These are phyloP conservation scores for Anthracocystis walkeri DNA, from an alignment of 1,284 basidiomycete genomes.

Conservation along the genomic window DNA sequence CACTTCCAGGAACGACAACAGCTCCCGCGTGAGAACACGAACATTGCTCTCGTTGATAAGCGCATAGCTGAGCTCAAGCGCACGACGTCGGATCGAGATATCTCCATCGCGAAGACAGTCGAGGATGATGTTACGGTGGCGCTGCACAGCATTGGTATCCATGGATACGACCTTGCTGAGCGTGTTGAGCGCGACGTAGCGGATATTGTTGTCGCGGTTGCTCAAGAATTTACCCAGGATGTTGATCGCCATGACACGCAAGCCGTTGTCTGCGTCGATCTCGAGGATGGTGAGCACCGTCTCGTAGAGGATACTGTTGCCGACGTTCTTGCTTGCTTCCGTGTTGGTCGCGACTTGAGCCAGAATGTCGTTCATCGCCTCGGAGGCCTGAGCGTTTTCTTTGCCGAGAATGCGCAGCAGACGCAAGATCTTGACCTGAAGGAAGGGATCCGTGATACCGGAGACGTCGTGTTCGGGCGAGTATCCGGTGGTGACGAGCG, in stretches of 20 bases:
- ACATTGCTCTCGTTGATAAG: conserved; percentile 97
- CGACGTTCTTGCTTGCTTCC: conserved; percentile 96
- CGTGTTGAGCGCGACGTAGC: conserved; percentile 97
- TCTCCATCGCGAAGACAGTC: conserved; percentile 98
- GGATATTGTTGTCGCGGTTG: conserved; percentile 97
- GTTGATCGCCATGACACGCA: conserved; percentile 99
- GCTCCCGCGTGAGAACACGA: conserved; percentile 88
- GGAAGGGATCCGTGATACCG: conserved; percentile 97
- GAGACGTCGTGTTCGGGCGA: conserved; percentile 99
- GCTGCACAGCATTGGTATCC: conserved; percentile 97
- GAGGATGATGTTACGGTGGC: conserved; percentile 96
- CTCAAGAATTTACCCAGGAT: conserved; percentile 98
- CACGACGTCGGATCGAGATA: conserved; percentile 95
- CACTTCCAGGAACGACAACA: conserved; percentile 95
- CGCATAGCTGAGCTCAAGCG: conserved; percentile 95
- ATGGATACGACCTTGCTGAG: conserved; percentile 98
- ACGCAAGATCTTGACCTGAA: conserved; percentile 97
- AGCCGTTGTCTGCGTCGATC: conserved; percentile 93
- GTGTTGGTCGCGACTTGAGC: conserved; percentile 99
- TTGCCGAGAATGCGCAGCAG: conserved; percentile 87
- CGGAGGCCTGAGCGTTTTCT: conserved; percentile 84
- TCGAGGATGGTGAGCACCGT: conserved; percentile 97
- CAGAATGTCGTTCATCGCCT: conserved; percentile 97
- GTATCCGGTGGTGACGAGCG: conserved; percentile 94
- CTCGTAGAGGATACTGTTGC: conserved; percentile 97